Base-by-base conservation (phyloP, 345 rosid genomes). In the Linum lewisii region DNA sequence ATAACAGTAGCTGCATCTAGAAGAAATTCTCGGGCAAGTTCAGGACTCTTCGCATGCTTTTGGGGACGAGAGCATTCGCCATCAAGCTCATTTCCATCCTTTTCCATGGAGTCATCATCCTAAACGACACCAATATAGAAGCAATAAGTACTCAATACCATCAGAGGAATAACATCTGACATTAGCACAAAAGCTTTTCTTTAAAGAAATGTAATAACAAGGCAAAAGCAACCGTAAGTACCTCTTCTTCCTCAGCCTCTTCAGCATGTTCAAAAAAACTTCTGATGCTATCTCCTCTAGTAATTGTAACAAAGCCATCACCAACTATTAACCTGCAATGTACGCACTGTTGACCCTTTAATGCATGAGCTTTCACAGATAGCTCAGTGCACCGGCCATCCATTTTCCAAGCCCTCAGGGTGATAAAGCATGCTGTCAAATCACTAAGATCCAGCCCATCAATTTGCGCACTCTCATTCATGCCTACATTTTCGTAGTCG, bases 1-100 rank as follows among this genome's bases (percentile, higher is more conserved):
- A 93, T 87, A 63, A 93, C 90, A 7, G 90, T 73, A 54, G 97
- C 97, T 29, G 97, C 94, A 82, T 93, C 99, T 32, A 93, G 81
- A 73, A 93, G 99, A 82, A 93, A 93, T 74, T 93, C 99, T 75
- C 99, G 87, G 75, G 99, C 99, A 79, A 89, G 99, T 77, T 93
- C 99, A 63, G 97, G 97, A 85, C 97, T 93, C 84, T 93, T 93
- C 52, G 95, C 99, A 70, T 93, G 99, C 79, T 93, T 87, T 72
- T 93, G 99, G 37, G 99, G 95, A 75, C 94, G 97, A 63, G 82
- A 83, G 78, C 98, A 88, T 68, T 93, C 97, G 59, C 87, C 97
- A 82, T 93, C 99, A 53, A 93, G 78, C 66, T 89, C 99, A 81
- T 85, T 89, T 64, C 95, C 96, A 23, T 93, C 99, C 81, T 75